Evolutionary conservation across 106 monocot species (phyloP), one percentile per base, ranked within the genome.

Genomic region (Platanthera zijinensis): DNA sequence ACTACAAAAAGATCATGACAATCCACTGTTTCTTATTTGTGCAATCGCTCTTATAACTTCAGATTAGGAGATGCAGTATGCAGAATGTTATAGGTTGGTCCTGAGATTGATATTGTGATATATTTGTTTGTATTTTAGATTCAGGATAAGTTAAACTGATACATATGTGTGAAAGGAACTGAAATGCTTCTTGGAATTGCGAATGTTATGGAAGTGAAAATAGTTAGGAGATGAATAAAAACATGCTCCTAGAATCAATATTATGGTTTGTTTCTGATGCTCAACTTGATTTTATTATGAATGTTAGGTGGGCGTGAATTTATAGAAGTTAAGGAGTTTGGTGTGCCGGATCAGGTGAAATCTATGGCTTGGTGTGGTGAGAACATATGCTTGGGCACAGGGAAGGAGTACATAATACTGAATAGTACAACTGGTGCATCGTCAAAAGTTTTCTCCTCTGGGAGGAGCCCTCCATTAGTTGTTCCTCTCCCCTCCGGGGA

Each of bases 311-410:
- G 90, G 17, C 84, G 99, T 70, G 99, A 95, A 79, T 92, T 99
- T 80, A 86, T 92, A 57, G 99, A 99, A 79, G 90, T 99, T 67
- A 99, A 94, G 85, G 99, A 99, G 75, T 87, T 99, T 83, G 83
- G 86, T 17, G 87, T 99, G 61, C 80, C 94, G 8, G 99, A 99
- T 84, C 59, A 72, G 9, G 90, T 92, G 81, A 91, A 90, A 52
- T 99, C 94, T 52, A 99, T 99, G 92, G 88, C 94, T 64, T 99
- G 99, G 94, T 90, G 99, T 49, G 94, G 94, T 48, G 99, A 99
- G 14, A 99, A 99, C 79, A 99, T 99, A 84, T 94, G 99, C 73
- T 48, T 99, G 68, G 99, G 99, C 8, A 88, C 92, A n/a, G 92
- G 80, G 78, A 92, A 82, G 76, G 99, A 99, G 21, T 99, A 99